phyloP scores from a whole-genome alignment of 495 filamentous ascomycete genomes.

The Penicillium pulvis region DNA sequence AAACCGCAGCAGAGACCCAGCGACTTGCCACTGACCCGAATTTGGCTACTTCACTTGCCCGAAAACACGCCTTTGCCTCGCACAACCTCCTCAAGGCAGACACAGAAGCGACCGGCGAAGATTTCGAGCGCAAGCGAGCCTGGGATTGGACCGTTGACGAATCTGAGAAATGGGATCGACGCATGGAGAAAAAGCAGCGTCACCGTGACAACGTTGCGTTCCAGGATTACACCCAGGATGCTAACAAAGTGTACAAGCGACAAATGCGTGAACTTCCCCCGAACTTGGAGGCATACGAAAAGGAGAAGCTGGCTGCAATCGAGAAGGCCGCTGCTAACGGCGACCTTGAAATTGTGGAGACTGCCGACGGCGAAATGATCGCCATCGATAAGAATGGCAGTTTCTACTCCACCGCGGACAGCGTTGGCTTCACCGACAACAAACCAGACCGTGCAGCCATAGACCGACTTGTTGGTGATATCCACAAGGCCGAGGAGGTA shows the following conservation, averaged over 20 bases:
- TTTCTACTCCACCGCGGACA: conserved; percentile 87
- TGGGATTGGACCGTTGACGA: conserved; percentile 99
- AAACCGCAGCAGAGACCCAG: conserved; percentile 79
- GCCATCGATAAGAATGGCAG: conserved; percentile 87
- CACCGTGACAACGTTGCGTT: conserved; percentile 87
- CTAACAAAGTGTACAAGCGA: conserved; percentile 89
- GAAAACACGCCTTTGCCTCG: conserved; percentile 81
- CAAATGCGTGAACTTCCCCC: conserved; percentile 72
- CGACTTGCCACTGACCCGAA: conserved; percentile 75
- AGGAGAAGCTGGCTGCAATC: conserved; percentile 79
- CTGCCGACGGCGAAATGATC: conserved; percentile 88
- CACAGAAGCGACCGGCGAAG: conserved; percentile 77
- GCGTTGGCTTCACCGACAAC: conserved; percentile 76
- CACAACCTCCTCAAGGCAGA: conserved; percentile 95
- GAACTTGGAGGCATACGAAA: conserved; percentile 80
- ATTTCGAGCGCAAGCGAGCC: conserved; percentile 95
- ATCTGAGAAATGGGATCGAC: conserved; percentile 88
- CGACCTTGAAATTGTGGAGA: conserved; percentile 89
- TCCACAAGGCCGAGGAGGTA: conserved; percentile 85
- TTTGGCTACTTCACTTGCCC: conserved; percentile 68
- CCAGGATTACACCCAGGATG: conserved; percentile 84
- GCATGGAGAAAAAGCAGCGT: conserved; percentile 79
- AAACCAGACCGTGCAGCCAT: conserved; percentile 89
- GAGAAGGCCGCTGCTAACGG: conserved; percentile 79
- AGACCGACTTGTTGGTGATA: conserved; percentile 81